phyloP scores from a whole-genome alignment of 257 asterid species.

The Lycium barbarum region DNA sequence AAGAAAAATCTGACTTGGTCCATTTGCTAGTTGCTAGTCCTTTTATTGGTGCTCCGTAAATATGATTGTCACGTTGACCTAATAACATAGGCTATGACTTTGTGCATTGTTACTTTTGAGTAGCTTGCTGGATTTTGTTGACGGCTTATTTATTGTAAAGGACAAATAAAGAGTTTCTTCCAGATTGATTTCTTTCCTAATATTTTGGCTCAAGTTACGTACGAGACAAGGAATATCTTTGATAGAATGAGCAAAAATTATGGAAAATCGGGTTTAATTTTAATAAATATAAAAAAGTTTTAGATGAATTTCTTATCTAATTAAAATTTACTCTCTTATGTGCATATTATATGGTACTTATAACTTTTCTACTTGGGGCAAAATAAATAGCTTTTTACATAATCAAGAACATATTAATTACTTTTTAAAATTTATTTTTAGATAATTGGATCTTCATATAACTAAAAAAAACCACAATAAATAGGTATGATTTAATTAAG shows the following conservation, averaged over 20 bases:
- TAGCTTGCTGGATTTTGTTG: background rate
- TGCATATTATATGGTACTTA: too few species aligned
- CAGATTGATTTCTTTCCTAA: background rate
- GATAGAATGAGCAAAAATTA: background rate
- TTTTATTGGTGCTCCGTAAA: background rate
- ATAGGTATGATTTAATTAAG: too few species aligned
- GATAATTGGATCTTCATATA: too few species aligned
- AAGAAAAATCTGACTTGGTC: background rate
- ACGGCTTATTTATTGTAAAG: background rate
- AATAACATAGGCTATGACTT: background rate
- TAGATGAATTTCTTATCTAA: too few species aligned
- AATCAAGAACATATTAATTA: too few species aligned
- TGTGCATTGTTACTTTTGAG: background rate
- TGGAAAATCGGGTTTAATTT: background rate
- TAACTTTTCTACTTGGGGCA: too few species aligned
- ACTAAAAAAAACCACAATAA: too few species aligned
- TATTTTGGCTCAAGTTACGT: background rate
- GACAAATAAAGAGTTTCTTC: background rate
- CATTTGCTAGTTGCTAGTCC: background rate
- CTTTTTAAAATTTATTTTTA: too few species aligned
- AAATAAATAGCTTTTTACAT: too few species aligned
- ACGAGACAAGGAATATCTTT: background rate
- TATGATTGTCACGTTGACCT: background rate
- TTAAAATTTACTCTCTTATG: too few species aligned
- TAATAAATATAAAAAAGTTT: rapidly evolving